Evolutionary conservation across 1,284 basidiomycete species (phyloP).

Genomic region (Naganishia sp.): DNA sequence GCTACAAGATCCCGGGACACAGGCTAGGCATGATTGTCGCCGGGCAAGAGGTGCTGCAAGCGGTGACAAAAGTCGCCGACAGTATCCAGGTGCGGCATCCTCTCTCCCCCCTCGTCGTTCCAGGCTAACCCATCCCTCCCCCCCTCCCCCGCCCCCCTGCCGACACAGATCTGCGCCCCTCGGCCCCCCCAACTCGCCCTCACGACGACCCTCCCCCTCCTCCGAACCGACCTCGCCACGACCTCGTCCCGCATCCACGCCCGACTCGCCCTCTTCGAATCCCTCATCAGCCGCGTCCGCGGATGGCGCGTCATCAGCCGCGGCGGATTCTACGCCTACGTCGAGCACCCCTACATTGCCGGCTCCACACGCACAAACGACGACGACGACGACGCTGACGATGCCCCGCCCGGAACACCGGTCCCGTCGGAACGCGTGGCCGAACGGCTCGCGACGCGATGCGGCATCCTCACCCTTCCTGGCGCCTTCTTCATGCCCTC

Average conservation of each 20-base stretch:
- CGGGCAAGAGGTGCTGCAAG: slow-evolving; percentile 60
- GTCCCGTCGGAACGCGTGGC: slow-evolving; percentile 62
- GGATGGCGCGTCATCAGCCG: slow-evolving; percentile 67
- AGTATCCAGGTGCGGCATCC: slow-evolving; percentile 66
- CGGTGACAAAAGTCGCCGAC: slow-evolving; percentile 69
- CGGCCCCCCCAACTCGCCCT: slow-evolving; percentile 70
- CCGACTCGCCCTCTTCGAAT: slow-evolving; percentile 64
- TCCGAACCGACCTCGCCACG: slow-evolving; percentile 61
- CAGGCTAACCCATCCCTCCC: slow-evolving; percentile 17
- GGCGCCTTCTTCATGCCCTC: slow-evolving; percentile 65
- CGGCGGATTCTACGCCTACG: slow-evolving; percentile 75
- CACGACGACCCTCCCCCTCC: slow-evolving; percentile 59
- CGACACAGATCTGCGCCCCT: slow-evolving; percentile 78
- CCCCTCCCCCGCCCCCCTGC: neutral
- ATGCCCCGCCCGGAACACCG: slow-evolving; percentile 54
- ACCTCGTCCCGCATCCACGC: slow-evolving; percentile 60
- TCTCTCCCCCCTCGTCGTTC: slow-evolving; percentile 60
- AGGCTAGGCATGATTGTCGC: slow-evolving; percentile 76
- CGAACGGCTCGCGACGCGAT: slow-evolving; percentile 61
- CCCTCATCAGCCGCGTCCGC: slow-evolving; percentile 53
- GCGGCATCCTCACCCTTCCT: slow-evolving; percentile 70
- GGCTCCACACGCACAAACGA: slow-evolving; percentile 51
- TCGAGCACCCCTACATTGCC: slow-evolving; percentile 65
- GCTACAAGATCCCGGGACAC: slow-evolving; percentile 68
- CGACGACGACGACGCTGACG: slow-evolving; percentile 62